A percentile compares a stretch with the other conserved stretches of the same genome.
Evolutionary conservation across 2,329 filamentous ascomycete genomes (phyloP).

Genomic region (Calonectria multiphialidica): DNA sequence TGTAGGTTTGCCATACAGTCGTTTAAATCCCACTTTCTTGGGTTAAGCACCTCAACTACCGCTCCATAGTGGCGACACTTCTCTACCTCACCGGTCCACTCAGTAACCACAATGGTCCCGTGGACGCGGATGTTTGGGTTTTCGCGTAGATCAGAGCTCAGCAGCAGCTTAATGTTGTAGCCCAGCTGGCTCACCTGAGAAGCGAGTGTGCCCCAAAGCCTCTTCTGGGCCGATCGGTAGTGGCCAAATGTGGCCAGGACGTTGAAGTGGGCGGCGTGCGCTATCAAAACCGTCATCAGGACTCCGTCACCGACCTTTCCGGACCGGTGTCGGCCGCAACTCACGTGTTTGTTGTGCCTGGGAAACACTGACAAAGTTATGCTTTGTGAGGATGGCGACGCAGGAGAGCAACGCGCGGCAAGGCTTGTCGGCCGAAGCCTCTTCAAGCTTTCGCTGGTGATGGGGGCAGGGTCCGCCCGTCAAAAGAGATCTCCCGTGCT

Average conservation of each 20-base stretch:
- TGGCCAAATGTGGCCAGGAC: not conserved
- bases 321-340: not conserved
- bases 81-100: not conserved
- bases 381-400: not conserved
- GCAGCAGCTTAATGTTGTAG: not conserved
- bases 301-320: not conserved
- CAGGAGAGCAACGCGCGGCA: not conserved
- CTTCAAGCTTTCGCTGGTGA: not conserved
- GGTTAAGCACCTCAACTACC: not conserved
- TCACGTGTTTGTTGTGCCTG: not conserved
- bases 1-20: not conserved
- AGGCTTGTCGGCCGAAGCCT: not conserved
- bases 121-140: not conserved
- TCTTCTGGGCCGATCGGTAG: not conserved
- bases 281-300: not conserved
- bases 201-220: not conserved
- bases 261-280: not conserved
- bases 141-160: not conserved
- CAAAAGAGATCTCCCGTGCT: not conserved
- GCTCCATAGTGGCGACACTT: not conserved
- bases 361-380: not conserved
- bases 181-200: not conserved
- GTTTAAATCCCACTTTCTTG: not conserved
- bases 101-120: not conserved
- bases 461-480: not conserved